These are phyloP conservation scores for Rhodotorula kratochvilovae DNA, from an alignment of 768 basidiomycete species.

Conservation along the genomic window DNA sequence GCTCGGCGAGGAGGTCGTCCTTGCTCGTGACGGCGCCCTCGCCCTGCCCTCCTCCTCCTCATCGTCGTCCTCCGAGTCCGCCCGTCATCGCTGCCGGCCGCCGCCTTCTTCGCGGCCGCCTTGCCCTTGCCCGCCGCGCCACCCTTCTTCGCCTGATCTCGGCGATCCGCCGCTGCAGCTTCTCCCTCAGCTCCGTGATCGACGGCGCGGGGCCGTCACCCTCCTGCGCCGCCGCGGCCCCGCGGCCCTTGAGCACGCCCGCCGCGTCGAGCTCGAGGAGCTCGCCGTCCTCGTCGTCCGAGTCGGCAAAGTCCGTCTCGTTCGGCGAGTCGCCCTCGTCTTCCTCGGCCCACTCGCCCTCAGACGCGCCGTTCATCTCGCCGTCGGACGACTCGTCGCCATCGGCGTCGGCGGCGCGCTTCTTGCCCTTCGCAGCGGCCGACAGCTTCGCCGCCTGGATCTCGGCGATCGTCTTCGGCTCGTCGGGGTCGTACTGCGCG, in stretches of 20 bases:
- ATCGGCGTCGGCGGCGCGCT: conserved; percentile 15
- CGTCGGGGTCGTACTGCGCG: conserved; percentile 80
- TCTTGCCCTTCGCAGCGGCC: conserved; percentile 44
- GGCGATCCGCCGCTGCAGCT: conserved; percentile 34
- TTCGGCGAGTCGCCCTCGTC: conserved; percentile 46
- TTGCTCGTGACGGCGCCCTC: conserved; percentile 51
- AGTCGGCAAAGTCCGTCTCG: conserved; percentile 40
- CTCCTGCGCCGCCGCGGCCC: not conserved
- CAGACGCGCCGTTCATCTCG: conserved; percentile 13
- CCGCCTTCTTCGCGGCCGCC: conserved; percentile 46
- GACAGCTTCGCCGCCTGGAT: conserved; percentile 45
- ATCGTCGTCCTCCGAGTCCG: not conserved
- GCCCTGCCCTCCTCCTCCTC: conserved; percentile 40
- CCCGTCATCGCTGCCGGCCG: conserved; percentile 53
- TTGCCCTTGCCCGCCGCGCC: conserved; percentile 32
- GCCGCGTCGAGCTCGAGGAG: conserved; percentile 18
- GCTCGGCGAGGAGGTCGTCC: conserved; percentile 78
- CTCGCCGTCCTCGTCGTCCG: conserved; percentile 38
- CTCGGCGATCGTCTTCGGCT: conserved; percentile 73
- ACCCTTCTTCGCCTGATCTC: conserved; percentile 36
- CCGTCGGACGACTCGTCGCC: conserved; percentile 14
- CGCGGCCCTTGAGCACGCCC: conserved; percentile 5
- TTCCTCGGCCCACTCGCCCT: conserved; percentile 46
- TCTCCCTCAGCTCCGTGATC: conserved; percentile 35
- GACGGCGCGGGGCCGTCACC: conserved; percentile 29